phyloP scores from a whole-genome alignment of 2,329 filamentous ascomycete species.

The Penicillium sp. region DNA sequence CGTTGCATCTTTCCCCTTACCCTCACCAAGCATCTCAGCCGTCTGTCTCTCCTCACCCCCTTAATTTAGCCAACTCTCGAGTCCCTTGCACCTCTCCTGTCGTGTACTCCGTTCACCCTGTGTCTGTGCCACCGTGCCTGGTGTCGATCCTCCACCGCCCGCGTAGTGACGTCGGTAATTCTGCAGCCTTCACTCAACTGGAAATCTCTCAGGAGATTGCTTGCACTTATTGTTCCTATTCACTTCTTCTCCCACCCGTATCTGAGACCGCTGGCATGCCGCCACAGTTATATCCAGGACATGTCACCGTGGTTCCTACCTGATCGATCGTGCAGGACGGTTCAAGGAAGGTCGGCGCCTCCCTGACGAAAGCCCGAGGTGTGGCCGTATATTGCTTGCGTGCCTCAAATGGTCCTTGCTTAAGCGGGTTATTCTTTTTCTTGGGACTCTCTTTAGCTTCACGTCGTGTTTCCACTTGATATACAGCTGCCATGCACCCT shows the following conservation, averaged over 20 bases:
- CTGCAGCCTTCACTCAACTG: constrained; percentile 10
- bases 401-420: constrained; percentile 15
- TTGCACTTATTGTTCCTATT: background rate
- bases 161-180: constrained; percentile 28
- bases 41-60: too few species aligned
- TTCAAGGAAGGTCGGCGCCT: constrained; percentile 32
- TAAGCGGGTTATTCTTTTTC: background rate
- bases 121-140: too few species aligned
- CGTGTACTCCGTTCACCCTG: too few species aligned
- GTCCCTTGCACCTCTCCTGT: background rate
- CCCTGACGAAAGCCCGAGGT: constrained; percentile 26
- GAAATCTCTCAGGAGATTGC: background rate
- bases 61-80: too few species aligned
- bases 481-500: constrained; percentile 25
- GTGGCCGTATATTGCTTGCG: constrained; percentile 11
- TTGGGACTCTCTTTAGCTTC: constrained; percentile 8
- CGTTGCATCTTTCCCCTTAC: too few species aligned
- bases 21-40: too few species aligned
- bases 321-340: constrained; percentile 29
- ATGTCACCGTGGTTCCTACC: constrained; percentile 31
- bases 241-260: background rate
- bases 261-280: constrained; percentile 10
- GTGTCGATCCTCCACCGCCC: constrained; percentile 16
- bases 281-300: constrained; percentile 18
- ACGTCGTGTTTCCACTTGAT: background rate